Evolutionary conservation across 495 filamentous ascomycete genomes (phyloP).

Genomic region (Penicillium soppii): DNA sequence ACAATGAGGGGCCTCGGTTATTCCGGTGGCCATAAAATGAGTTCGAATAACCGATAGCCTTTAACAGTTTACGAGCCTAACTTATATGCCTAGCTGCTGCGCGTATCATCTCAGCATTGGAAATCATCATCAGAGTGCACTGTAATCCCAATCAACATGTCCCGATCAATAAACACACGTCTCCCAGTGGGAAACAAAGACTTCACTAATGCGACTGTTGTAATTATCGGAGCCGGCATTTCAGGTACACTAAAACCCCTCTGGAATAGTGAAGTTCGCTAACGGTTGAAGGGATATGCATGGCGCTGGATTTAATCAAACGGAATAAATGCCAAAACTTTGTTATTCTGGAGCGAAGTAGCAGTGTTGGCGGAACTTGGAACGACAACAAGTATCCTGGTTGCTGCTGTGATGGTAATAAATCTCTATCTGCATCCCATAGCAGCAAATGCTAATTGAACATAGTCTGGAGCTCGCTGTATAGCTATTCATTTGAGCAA

Average conservation of each 20-base stretch:
- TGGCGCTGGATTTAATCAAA: conserved; percentile 57
- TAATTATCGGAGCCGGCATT: conserved; percentile 56
- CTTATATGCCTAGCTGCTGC: neutral
- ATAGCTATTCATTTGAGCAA: conserved; percentile 68
- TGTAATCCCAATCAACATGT: conserved; percentile 6
- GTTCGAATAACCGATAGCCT: neutral
- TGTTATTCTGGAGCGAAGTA: conserved; percentile 55
- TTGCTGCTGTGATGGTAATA: conserved; percentile 51
- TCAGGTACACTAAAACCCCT: conserved; percentile 22
- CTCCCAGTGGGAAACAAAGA: conserved; percentile 28
- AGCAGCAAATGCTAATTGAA: conserved; percentile 3
- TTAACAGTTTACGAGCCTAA: neutral
- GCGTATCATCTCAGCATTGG: neutral
- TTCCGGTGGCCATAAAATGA: neutral
- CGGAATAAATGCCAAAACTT: conserved; percentile 53
- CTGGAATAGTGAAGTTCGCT: neutral
- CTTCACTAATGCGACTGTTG: conserved; percentile 46
- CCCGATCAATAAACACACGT: conserved; percentile 4
- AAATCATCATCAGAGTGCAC: neutral
- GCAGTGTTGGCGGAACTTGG: conserved; percentile 56
- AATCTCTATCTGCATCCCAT: neutral
- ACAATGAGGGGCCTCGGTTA: conserved; percentile 11
- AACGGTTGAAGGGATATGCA: conserved; percentile 45
- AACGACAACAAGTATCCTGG: conserved; percentile 55
- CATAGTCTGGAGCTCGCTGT: conserved; percentile 48